Evolutionary conservation across 148 eudicot genomes (phyloP).

Genomic region (Chenopodium quinoa): DNA sequence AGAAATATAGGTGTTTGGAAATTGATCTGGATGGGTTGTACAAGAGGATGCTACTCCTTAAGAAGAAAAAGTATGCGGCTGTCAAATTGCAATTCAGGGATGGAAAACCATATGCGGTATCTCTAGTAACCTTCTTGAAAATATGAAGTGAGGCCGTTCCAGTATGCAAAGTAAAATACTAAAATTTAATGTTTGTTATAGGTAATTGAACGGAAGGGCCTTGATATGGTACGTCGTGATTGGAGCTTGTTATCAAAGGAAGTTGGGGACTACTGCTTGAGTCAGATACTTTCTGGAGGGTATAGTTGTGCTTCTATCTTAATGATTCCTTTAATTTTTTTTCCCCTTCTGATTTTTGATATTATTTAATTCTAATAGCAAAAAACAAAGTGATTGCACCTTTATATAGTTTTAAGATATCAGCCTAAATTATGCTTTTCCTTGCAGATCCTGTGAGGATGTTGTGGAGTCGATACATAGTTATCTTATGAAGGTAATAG

Average conservation of each 20-base stretch:
- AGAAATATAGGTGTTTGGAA: slow-evolving; percentile 86
- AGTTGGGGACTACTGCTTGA: slow-evolving; percentile 85
- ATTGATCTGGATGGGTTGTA: slow-evolving; percentile 96
- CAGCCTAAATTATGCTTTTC: slow-evolving; percentile 8
- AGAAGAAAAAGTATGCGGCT: slow-evolving; percentile 99
- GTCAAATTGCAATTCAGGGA: slow-evolving; percentile 84
- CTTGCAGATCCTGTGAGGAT: slow-evolving; percentile 89
- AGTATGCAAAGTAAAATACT: slow-evolving; percentile 10
- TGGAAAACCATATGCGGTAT: slow-evolving; percentile 71
- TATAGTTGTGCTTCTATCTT: slow-evolving; percentile 24
- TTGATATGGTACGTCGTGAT: slow-evolving; percentile 99
- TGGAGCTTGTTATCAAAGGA: slow-evolving; percentile 98
- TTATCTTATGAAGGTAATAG: slow-evolving; percentile 70
- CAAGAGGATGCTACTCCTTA: slow-evolving; percentile 94
- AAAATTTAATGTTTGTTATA: slow-evolving; percentile 29
- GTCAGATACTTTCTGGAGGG: slow-evolving; percentile 95
- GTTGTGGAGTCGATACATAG: slow-evolving; percentile 92
- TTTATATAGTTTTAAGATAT: neutral
- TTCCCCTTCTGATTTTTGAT: too few relatives aligned
- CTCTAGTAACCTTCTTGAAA: slow-evolving; percentile 10
- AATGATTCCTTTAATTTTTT: slow-evolving; percentile 1
- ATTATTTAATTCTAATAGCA: too few relatives aligned
- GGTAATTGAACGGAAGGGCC: slow-evolving; percentile 96
- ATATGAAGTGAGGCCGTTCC: slow-evolving; percentile 3
- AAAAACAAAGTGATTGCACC: neutral